Percentiles rank a stretch among this genome's conserved stretches.
phyloP scores from a whole-genome alignment of 2,329 filamentous ascomycete species.

The Nectriaceae sp. region DNA sequence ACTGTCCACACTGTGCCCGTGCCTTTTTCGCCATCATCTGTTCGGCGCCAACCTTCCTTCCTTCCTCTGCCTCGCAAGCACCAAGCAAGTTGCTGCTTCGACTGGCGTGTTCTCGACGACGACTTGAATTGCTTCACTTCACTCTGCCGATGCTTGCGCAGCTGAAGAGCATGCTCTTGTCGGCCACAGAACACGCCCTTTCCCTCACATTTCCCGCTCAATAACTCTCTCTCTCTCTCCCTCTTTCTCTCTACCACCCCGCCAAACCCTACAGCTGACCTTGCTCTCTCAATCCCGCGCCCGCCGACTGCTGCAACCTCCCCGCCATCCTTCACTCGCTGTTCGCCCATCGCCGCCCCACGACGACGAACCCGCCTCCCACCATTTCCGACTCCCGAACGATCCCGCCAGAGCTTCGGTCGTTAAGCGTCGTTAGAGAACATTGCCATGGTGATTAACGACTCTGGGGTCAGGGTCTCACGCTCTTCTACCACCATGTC shows the following conservation, averaged over 20 bases:
- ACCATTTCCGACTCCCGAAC: slow-evolving; percentile 13
- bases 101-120: slow-evolving; percentile 29
- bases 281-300: slow-evolving; percentile 12
- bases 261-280: slow-evolving; percentile 15
- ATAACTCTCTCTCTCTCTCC: slow-evolving; percentile 7
- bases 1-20: slow-evolving; percentile 17
- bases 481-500: slow-evolving; percentile 40
- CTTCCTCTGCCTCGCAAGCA: slow-evolving; percentile 9
- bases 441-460: slow-evolving; percentile 43
- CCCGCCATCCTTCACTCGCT: slow-evolving; percentile 23
- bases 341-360: slow-evolving; percentile 25
- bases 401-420: not conserved
- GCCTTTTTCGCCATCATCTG: slow-evolving; percentile 18
- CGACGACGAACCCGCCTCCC: slow-evolving; percentile 22
- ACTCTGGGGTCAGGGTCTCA: slow-evolving; percentile 39
- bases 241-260: slow-evolving; percentile 20
- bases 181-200: slow-evolving; percentile 27
- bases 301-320: slow-evolving; percentile 22
- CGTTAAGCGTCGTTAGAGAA: slow-evolving; percentile 1
- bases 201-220: slow-evolving; percentile 4
- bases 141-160: slow-evolving; percentile 17
- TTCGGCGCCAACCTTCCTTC: slow-evolving; percentile 24
- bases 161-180: slow-evolving; percentile 31
- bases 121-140: slow-evolving; percentile 32
- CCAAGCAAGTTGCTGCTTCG: slow-evolving; percentile 19